These are phyloP conservation scores for Termitomyces sp. DNA, from an alignment of 768 basidiomycete species.

Conservation along the genomic window DNA sequence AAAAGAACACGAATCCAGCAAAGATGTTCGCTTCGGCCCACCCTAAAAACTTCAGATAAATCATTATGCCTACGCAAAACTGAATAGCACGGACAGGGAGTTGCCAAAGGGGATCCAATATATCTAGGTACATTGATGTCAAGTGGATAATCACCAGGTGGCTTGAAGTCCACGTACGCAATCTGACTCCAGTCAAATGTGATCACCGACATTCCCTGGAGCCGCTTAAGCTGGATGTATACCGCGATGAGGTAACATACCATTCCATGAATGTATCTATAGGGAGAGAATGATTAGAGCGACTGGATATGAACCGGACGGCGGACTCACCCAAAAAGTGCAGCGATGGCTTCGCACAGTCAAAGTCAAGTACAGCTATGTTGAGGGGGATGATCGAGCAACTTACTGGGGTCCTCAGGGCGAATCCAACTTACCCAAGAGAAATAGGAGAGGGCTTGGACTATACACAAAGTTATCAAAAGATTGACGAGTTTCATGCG, in stretches of 20 bases:
- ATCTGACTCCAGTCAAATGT: constrained; percentile 59
- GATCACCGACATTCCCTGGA: constrained; percentile 37
- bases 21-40: constrained; percentile 74
- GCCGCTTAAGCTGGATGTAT: constrained; percentile 21
- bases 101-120: constrained; percentile 50
- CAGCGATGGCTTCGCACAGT: constrained; percentile 30
- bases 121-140: constrained; percentile 17
- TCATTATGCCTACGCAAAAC: neutral
- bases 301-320: neutral
- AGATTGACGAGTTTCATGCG: neutral
- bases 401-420: constrained; percentile 41
- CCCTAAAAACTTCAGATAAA: constrained; percentile 23
- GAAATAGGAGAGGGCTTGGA: constrained; percentile 50
- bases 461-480: constrained; percentile 13
- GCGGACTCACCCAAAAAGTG: constrained; percentile 39
- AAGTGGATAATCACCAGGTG: neutral
- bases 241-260: constrained; percentile 27
- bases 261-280: constrained; percentile 40
- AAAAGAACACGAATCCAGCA: constrained; percentile 60
- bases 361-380: neutral
- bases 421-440: constrained; percentile 56
- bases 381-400: neutral
- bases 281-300: neutral
- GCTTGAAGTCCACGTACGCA: constrained; percentile 29
- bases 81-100: constrained; percentile 25